A percentile compares a stretch with the other conserved stretches of the same genome.
phyloP scores from a whole-genome alignment of 2,329 filamentous ascomycete genomes.

The Fusarium equiseti region DNA sequence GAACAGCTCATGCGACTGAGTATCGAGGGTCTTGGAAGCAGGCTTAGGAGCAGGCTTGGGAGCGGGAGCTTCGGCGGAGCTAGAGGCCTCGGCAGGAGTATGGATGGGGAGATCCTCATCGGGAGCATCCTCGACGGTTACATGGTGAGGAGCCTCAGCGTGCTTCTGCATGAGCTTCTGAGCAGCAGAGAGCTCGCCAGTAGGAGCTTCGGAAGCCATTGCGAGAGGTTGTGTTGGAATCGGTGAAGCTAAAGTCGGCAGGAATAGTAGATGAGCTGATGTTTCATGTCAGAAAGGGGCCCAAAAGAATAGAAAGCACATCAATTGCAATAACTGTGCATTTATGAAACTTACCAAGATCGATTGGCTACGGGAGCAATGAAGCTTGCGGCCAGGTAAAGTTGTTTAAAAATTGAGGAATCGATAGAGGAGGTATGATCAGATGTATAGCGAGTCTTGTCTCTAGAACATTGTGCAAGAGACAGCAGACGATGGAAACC shows the following conservation, averaged over 20 bases:
- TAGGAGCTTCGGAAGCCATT: constrained; percentile 60
- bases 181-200: constrained; percentile 64
- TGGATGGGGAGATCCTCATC: constrained; percentile 80
- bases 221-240: constrained; percentile 38
- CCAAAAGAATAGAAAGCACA: neutral
- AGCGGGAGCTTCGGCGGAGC: constrained; percentile 62
- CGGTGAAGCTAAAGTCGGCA: constrained; percentile 23
- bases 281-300: constrained; percentile 27
- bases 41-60: constrained; percentile 77
- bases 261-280: constrained; percentile 22
- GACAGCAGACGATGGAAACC: constrained; percentile 52
- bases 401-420: constrained; percentile 23
- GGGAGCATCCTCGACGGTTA: constrained; percentile 82
- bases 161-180: constrained; percentile 76
- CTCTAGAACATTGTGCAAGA: constrained; percentile 57
- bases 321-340: neutral
- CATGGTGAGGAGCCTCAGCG: constrained; percentile 64
- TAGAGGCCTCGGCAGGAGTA: constrained; percentile 60
- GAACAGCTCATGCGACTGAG: constrained; percentile 90
- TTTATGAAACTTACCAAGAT: constrained; percentile 24
- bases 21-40: constrained; percentile 72
- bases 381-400: constrained; percentile 41
- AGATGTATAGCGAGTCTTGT: constrained; percentile 47
- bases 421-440: constrained; percentile 42
- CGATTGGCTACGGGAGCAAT: constrained; percentile 40